A percentile compares a stretch with the other conserved stretches of the same genome.
phyloP scores from a whole-genome alignment of 768 basidiomycete species.

The Plicaturopsis crispa region DNA sequence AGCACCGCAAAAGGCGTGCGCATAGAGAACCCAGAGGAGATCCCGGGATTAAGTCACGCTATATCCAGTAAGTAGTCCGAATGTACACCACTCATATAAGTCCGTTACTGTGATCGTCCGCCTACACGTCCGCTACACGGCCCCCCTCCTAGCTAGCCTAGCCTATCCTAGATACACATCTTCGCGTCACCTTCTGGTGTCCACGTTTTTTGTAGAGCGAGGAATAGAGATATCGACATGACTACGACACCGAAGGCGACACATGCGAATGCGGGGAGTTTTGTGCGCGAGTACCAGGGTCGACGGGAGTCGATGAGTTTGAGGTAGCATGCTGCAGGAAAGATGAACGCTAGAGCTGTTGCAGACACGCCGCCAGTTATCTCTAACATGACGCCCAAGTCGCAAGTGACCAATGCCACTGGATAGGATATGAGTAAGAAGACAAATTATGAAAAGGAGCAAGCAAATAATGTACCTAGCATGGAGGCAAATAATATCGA shows the following conservation, averaged over 20 bases:
- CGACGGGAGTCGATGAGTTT: slow-evolving; percentile 51
- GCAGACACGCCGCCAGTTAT: slow-evolving; percentile 96
- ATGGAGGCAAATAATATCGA: slow-evolving; percentile 76
- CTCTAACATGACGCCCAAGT: slow-evolving; percentile 97
- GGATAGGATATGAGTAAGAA: slow-evolving; percentile 8
- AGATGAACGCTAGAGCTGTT: slow-evolving; percentile 88
- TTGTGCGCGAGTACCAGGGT: slow-evolving; percentile 64
- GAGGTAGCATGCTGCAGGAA: slow-evolving; percentile 82
- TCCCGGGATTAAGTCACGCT: slow-evolving; percentile 46
- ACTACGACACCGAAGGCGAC: slow-evolving; percentile 69
- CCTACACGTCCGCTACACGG: no score
- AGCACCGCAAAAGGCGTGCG: slow-evolving; percentile 60
- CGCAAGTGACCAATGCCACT: slow-evolving; percentile 92
- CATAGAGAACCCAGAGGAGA: slow-evolving; percentile 49
- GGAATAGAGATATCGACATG: slow-evolving; percentile 67
- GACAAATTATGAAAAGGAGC: background rate
- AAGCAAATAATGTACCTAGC: slow-evolving; percentile 46
- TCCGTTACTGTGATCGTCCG: no score
- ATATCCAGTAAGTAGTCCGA: slow-evolving; percentile 14
- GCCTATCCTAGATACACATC: slow-evolving; percentile 68
- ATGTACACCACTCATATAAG: no score
- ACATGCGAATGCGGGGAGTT: slow-evolving; percentile 71
- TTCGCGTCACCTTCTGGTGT: slow-evolving; percentile 61
- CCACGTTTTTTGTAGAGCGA: slow-evolving; percentile 78
- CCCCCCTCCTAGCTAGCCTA: no score